A percentile compares a stretch with the other conserved stretches of the same genome.
phyloP scores from a whole-genome alignment of 2,329 filamentous ascomycete species.

The Epichloe gansuensis region DNA sequence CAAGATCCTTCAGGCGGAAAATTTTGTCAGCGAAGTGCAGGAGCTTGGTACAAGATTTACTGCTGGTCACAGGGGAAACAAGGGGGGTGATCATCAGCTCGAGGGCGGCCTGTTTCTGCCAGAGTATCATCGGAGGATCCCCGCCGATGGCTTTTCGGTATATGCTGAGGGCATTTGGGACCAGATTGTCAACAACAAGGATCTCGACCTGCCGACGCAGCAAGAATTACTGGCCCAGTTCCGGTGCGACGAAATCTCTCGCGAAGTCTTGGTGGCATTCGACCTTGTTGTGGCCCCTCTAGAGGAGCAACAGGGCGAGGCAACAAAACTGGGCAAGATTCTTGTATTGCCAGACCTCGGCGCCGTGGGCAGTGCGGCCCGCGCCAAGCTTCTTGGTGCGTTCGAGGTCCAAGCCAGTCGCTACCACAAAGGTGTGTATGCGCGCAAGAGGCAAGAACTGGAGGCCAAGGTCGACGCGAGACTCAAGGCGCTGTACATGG shows the following conservation, averaged over 20 bases:
- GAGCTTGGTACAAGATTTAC: conserved; percentile 72
- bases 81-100: conserved; percentile 58
- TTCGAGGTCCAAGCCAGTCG: conserved; percentile 85
- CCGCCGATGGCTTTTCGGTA: conserved; percentile 88
- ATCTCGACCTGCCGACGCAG: conserved; percentile 89
- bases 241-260: conserved; percentile 89
- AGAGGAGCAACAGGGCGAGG: conserved; percentile 73
- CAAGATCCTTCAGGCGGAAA: conserved; percentile 90
- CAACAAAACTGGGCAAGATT: conserved; percentile 57
- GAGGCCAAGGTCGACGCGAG: conserved; percentile 78
- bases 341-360: conserved; percentile 66
- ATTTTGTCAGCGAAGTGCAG: conserved; percentile 69
- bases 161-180: conserved; percentile 96
- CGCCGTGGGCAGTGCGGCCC: conserved; percentile 54
- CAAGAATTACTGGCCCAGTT: conserved; percentile 96
- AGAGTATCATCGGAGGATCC: conserved; percentile 91
- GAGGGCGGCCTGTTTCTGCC: conserved; percentile 77
- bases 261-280: conserved; percentile 75
- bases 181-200: conserved; percentile 97
- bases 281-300: conserved; percentile 71
- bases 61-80: conserved; percentile 61
- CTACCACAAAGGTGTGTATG: conserved; percentile 93
- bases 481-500: conserved; percentile 74
- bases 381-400: conserved; percentile 60
- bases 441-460: conserved; percentile 71